Conservation (phyloP, 495 filamentous ascomycete genomes). For the Aspergillus sclerotioniger region DNA sequence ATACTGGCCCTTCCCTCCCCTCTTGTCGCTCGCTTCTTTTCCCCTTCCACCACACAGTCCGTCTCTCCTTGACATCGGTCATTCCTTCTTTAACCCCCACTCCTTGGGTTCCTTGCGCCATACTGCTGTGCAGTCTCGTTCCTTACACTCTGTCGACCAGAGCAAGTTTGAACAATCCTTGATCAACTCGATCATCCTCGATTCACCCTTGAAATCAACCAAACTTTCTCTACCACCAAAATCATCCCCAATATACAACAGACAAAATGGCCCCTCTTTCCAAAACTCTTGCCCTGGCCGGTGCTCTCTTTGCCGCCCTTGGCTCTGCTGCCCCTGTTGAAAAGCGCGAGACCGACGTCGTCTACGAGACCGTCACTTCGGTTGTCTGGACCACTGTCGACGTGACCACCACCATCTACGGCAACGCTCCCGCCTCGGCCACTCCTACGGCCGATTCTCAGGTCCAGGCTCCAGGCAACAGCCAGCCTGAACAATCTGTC, state of each 20-base stretch:
- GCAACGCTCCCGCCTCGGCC: slow-evolving; percentile 10
- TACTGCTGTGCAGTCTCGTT: slow-evolving; percentile 42
- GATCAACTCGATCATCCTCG: slow-evolving; percentile 15
- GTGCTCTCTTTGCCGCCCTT: slow-evolving; percentile 39
- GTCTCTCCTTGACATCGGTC: slow-evolving; percentile 20
- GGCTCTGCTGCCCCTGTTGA: slow-evolving; percentile 37
- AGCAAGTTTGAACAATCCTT: neutral
- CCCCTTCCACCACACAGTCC: slow-evolving; percentile 15
- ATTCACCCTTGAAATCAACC: slow-evolving; percentile 1
- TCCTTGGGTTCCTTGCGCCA: slow-evolving; percentile 25
- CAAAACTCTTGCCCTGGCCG: slow-evolving; percentile 43
- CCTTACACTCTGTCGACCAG: slow-evolving; percentile 10
- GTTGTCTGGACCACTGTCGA: slow-evolving; percentile 41
- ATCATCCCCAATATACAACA: slow-evolving; percentile 17
- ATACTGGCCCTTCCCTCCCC: neutral
- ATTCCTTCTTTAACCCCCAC: slow-evolving; percentile 25
- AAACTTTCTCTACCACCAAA: slow-evolving; percentile 18
- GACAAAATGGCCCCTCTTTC: slow-evolving; percentile 40
- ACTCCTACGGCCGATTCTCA: slow-evolving; percentile 5
- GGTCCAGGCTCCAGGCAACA: no score
- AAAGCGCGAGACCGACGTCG: slow-evolving; percentile 39
- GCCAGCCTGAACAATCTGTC: no score
- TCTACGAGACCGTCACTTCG: slow-evolving; percentile 27
- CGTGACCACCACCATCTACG: slow-evolving; percentile 39
- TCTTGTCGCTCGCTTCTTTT: slow-evolving; percentile 3